Conservation (phyloP, 257 asterid genomes). For the Petunia secreta region DNA sequence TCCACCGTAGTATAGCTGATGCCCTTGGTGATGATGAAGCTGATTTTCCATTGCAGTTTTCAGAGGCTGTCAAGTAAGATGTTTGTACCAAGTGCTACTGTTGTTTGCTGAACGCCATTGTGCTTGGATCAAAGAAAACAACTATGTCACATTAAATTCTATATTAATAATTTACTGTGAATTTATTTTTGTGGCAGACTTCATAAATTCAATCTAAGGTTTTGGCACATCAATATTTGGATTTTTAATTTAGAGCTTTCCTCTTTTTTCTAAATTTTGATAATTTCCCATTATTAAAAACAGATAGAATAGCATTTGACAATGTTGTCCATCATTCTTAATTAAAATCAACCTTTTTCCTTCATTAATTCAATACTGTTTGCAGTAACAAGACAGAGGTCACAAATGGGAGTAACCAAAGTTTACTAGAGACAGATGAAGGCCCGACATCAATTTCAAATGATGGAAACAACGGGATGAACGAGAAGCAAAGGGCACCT, state of each 20-base stretch:
- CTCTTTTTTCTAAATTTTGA: background rate
- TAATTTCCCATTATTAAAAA: background rate
- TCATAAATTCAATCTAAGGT: background rate
- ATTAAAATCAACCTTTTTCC: slow-evolving; percentile 2
- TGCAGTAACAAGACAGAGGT: background rate
- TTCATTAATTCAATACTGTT: background rate
- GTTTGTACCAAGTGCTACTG: slow-evolving; percentile 20
- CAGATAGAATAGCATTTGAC: background rate
- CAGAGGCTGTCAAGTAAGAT: slow-evolving; percentile 29
- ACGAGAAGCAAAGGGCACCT: slow-evolving; percentile 38
- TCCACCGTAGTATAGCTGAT: slow-evolving; percentile 83
- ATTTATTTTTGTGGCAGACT: background rate
- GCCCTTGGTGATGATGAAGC: slow-evolving; percentile 95
- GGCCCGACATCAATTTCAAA: slow-evolving; percentile 34
- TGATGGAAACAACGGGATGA: slow-evolving; percentile 27
- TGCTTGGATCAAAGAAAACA: slow-evolving; percentile 21
- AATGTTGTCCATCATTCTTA: background rate
- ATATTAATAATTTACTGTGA: background rate
- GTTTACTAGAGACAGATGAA: slow-evolving; percentile 42
- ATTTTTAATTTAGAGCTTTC: background rate
- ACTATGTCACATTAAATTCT: slow-evolving; percentile 15
- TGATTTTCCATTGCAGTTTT: slow-evolving; percentile 45
- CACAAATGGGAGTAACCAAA: slow-evolving; percentile 38
- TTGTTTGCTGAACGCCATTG: background rate
- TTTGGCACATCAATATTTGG: background rate